Base-by-base conservation (phyloP, 768 basidiomycete genomes). In the Lactifluus subvellereus region DNA sequence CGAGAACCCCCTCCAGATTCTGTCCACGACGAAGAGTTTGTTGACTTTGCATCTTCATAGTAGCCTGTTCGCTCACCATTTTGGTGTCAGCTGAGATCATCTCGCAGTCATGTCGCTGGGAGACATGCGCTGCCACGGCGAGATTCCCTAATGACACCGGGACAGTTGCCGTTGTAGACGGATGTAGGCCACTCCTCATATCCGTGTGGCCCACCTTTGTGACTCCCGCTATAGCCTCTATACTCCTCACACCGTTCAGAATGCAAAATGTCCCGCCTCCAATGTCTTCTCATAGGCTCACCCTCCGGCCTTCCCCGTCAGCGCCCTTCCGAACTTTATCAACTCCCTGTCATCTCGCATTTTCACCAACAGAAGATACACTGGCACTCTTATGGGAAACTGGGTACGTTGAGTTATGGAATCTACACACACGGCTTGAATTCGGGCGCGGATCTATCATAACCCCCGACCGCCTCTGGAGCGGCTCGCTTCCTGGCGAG, bases 181-280 rank as follows among this genome's bases (percentile, higher is more conserved):
- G 94, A 66, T 75, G 93, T 96, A 70, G 58, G 87, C 77, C 8
- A n/a, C 1, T 52, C 30, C 9, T 60, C 51, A 38, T 49, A 33
- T 18, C 27, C 10, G 9, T 43, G 13, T n/a, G 40, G 13, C n/a
- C 42, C 47, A 49, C 22, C 3, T 3, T 8, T 14, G 40, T 48
- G 30, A 59, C 54, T 27, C 27, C 38, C 18, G n/a, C 20, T 8
- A 49, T 72, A 96, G 94, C 84, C 2, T 78, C 77, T 22, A 75
- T 92, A 60, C 82, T 95, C 3, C 77, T 99, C 45, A 99, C 96
- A 2, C 91, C 97, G 16, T 98, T 98, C 80, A 83, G 94, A 45
- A 82, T 84, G 0, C 91, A 96, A 75, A 98, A 97, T 71, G 82
- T 96, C 5, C 97, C 96, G n/a, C 97, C 97, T n/a, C 97, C 97